Evolutionary conservation across 2,329 filamentous ascomycete genomes (phyloP).

Genomic region (Monosporascus sp.): DNA sequence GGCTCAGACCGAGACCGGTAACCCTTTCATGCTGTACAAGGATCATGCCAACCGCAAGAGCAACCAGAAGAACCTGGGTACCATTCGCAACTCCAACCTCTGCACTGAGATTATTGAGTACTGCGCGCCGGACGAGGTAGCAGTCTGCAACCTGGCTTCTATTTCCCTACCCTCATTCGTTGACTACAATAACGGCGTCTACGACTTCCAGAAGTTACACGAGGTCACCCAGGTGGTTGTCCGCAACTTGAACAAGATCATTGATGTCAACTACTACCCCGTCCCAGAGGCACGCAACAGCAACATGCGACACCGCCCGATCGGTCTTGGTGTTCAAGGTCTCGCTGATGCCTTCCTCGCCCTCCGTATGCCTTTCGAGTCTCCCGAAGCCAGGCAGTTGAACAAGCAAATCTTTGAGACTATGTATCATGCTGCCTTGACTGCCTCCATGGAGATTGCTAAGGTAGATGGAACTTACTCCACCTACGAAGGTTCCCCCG

Average conservation of each 20-base stretch:
- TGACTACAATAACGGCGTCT: constrained; percentile 76
- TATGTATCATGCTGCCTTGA: constrained; percentile 94
- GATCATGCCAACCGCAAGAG: constrained; percentile 98
- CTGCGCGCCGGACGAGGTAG: constrained; percentile 93
- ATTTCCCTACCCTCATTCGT: constrained; percentile 88
- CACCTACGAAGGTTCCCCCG: constrained; percentile 88
- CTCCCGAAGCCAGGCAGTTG: constrained; percentile 83
- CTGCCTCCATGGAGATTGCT: constrained; percentile 81
- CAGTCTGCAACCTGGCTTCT: constrained; percentile 96
- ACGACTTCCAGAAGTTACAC: constrained; percentile 96
- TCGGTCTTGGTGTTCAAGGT: constrained; percentile 95
- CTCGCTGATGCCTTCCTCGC: constrained; percentile 97
- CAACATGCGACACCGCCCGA: constrained; percentile 95
- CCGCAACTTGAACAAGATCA: constrained; percentile 95
- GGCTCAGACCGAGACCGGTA: constrained; percentile 97
- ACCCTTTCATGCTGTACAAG: constrained; percentile 99
- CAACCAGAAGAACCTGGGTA: constrained; percentile 99
- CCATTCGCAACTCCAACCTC: constrained; percentile 96
- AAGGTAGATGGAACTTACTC: constrained; percentile 79
- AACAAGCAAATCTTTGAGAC: constrained; percentile 99
- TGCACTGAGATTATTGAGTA: constrained; percentile 99
- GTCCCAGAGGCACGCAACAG: constrained; percentile 88
- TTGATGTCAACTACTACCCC: constrained; percentile 98
- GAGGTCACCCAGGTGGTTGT: constrained; percentile 90
- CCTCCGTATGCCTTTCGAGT: constrained; percentile 94